Evolutionary conservation across 1,284 basidiomycete genomes (phyloP).

Genomic region (Ustilago tritici): DNA sequence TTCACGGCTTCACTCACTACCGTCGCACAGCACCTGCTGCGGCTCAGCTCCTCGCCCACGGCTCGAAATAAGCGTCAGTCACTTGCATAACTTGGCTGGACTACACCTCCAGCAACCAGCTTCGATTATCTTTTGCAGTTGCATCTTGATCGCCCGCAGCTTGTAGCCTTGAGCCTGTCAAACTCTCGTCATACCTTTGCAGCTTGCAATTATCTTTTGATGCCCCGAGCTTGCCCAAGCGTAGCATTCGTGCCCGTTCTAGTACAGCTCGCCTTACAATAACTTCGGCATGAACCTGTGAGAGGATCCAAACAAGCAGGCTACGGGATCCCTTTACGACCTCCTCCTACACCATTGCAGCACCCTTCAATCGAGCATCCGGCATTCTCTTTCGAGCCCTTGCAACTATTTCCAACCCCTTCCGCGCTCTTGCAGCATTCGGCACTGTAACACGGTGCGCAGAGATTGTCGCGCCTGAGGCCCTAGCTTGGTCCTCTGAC

Average conservation of each 20-base stretch:
- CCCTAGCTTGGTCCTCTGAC: neutral
- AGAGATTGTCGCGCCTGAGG: too few species aligned
- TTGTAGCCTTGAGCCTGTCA: neutral
- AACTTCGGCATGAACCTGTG: conserved; percentile 21
- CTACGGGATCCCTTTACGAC: neutral
- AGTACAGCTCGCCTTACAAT: neutral
- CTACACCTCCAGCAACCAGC: neutral
- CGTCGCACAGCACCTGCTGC: conserved; percentile 8
- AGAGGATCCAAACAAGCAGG: neutral
- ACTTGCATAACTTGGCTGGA: neutral
- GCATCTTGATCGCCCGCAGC: neutral
- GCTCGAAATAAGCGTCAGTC: neutral
- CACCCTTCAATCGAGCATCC: neutral
- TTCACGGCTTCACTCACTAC: neutral
- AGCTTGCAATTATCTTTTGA: neutral
- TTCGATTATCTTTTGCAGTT: neutral
- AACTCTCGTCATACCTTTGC: neutral
- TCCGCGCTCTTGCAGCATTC: neutral
- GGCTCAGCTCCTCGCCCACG: neutral
- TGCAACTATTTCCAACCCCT: neutral
- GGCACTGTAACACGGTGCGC: too few species aligned
- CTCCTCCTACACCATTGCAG: neutral
- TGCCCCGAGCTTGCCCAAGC: neutral
- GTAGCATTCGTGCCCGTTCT: neutral
- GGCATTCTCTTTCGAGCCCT: neutral